Conservation (phyloP, 495 filamentous ascomycete species). For the Hyphodiscus hymeniophilus region DNA sequence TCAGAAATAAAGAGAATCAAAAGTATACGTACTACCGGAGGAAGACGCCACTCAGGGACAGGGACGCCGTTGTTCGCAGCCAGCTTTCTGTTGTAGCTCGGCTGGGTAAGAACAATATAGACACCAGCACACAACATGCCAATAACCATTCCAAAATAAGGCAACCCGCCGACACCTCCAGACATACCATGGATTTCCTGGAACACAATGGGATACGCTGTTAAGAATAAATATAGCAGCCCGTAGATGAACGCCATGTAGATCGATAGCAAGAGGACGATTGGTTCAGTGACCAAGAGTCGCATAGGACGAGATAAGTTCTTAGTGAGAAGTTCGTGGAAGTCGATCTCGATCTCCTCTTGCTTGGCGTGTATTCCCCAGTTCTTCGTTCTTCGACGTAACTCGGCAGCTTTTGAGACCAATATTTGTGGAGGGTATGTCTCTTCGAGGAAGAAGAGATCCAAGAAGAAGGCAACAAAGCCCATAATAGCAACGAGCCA, state of each 20-base stretch:
- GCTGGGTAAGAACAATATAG: constrained; percentile 57
- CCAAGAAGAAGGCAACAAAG: constrained; percentile 57
- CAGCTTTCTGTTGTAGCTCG: constrained; percentile 59
- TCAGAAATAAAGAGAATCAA: no score
- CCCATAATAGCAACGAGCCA: constrained; percentile 67
- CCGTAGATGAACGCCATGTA: constrained; percentile 84
- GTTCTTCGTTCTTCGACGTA: constrained; percentile 76
- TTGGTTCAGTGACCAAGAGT: constrained; percentile 73
- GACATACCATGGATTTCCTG: constrained; percentile 59
- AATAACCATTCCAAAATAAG: constrained; percentile 74
- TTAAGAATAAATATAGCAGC: constrained; percentile 73
- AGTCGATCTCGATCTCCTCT: constrained; percentile 84
- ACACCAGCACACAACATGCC: constrained; percentile 63
- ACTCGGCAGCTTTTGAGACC: constrained; percentile 64
- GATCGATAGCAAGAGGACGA: constrained; percentile 62
- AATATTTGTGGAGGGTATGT: constrained; percentile 80
- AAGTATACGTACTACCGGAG: constrained; percentile 39
- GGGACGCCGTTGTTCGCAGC: constrained; percentile 65
- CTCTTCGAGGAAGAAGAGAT: constrained; percentile 68
- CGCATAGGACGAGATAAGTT: constrained; percentile 77
- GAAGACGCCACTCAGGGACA: constrained; percentile 80
- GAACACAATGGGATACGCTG: constrained; percentile 76
- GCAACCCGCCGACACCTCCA: constrained; percentile 60
- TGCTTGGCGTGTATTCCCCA: constrained; percentile 94
- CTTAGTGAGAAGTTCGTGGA: constrained; percentile 69